A percentile compares a stretch with the other conserved stretches of the same genome.
phyloP scores from a whole-genome alignment of 169 alveolate species.

The Miamiensis avidus region DNA sequence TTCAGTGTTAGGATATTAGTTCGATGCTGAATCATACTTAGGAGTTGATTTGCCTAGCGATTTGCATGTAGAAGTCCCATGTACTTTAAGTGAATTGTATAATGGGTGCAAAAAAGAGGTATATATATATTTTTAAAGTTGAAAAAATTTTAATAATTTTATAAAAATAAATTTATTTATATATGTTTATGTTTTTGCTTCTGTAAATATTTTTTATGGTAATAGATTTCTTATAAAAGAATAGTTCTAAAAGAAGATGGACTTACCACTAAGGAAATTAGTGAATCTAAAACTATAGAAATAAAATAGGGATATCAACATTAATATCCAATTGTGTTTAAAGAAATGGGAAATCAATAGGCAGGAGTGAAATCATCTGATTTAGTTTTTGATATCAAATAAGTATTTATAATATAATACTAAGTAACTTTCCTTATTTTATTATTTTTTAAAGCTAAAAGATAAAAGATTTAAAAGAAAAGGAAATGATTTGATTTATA shows the following conservation, averaged over 20 bases:
- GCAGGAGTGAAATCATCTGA: slow-evolving; percentile 41
- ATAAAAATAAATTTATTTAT: slow-evolving; percentile 17
- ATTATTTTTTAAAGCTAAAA: background rate
- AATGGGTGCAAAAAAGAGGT: slow-evolving; percentile 72
- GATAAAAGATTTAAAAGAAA: slow-evolving; percentile 34
- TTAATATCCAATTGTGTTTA: background rate
- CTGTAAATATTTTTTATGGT: too few relatives aligned
- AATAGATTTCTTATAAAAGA: background rate
- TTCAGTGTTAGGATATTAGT: background rate
- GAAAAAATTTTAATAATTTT: slow-evolving; percentile 40
- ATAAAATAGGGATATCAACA: background rate
- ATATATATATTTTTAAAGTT: background rate
- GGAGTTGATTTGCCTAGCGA: slow-evolving; percentile 44
- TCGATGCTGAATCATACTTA: background rate
- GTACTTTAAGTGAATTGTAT: slow-evolving; percentile 78
- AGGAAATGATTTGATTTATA: slow-evolving; percentile 72
- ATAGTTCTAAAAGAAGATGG: slow-evolving; percentile 53
- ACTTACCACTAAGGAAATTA: slow-evolving; percentile 41
- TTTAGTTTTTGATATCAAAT: slow-evolving; percentile 35
- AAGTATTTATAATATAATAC: background rate
- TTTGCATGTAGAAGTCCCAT: slow-evolving; percentile 56
- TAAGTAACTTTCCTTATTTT: too few relatives aligned
- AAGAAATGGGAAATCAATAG: slow-evolving; percentile 22
- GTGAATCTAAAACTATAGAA: slow-evolving; percentile 29
- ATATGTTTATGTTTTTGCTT: background rate